Percentiles rank a stretch among this genome's conserved stretches.
Evolutionary conservation across 2,329 filamentous ascomycete genomes (phyloP).

Genomic region (Emergomyces pasteurianus): DNA sequence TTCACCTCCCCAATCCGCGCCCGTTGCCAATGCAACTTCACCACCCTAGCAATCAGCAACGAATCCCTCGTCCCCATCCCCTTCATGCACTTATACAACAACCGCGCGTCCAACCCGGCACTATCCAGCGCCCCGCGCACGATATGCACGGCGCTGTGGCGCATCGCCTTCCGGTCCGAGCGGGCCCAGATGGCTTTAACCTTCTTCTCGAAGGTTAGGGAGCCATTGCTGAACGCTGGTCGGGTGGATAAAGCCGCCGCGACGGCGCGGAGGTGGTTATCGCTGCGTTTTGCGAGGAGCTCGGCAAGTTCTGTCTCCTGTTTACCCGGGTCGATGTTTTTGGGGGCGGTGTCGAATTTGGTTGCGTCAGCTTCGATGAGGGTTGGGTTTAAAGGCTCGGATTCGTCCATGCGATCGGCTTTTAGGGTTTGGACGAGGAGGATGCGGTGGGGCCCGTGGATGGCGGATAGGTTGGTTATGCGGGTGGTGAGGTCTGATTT

Average conservation of each 20-base stretch:
- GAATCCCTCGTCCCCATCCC: constrained; percentile 1
- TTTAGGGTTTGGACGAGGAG: constrained; percentile 70
- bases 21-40: constrained; percentile 66
- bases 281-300: constrained; percentile 58
- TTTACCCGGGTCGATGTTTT: constrained; percentile 52
- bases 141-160: constrained; percentile 63
- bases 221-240: constrained; percentile 39
- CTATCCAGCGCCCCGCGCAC: constrained; percentile 58
- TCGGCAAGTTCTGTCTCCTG: constrained; percentile 58
- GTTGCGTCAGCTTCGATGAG: constrained; percentile 61
- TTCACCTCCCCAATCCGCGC: constrained; percentile 58
- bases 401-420: constrained; percentile 59
- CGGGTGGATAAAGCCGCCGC: constrained; percentile 55
- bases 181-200: constrained; percentile 22
- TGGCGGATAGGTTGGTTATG: constrained; percentile 43
- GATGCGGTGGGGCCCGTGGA: constrained; percentile 67
- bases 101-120: constrained; percentile 61
- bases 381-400: constrained; percentile 54
- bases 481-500: constrained; percentile 48
- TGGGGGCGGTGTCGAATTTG: constrained; percentile 61
- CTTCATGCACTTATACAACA: constrained; percentile 63
- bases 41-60: constrained; percentile 54
- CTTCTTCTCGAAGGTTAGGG: neutral
- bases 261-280: constrained; percentile 67
- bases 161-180: constrained; percentile 77